Evolutionary conservation across 1,284 basidiomycete genomes (phyloP), one percentile per base, ranked within the genome.

Genomic region (Polyporus tsugae): DNA sequence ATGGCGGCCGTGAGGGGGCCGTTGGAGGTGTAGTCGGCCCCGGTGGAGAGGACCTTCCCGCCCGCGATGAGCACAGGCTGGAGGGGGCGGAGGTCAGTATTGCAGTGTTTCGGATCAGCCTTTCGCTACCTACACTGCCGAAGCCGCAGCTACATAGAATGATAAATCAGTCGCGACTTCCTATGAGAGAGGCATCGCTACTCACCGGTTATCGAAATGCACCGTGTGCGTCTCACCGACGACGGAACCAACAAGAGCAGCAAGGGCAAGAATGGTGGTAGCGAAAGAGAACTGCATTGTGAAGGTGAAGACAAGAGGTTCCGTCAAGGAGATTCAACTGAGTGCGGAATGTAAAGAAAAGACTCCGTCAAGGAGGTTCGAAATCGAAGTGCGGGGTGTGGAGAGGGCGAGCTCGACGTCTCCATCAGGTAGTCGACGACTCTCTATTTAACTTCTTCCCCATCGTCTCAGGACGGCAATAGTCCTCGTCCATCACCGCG

Each of bases 191-290:
- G 25, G 44, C 38, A 25, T 39, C 11, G 38, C 19, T 19, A 76
- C 78, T 64, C 61, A 83, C 81, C 78, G 72, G 74, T 83, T 83
- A 41, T 78, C 67, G 57, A 82, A 82, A 17, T 72, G 70, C 60
- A 83, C 74, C 38, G 77, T 83, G 71, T 83, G 82, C 17, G 75
- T 66, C 68, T 83, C 82, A 4, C 80, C 80, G 10, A 72, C 71
- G 44, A 75, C 80, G n/a, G 72, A 67, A 39, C 74, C 70, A 63
- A 73, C 71, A 53, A 76, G 64, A 58, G 79, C 62, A 63, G 75
- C 65, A 62, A 71, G 62, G 63, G 75, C 71, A 66, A 80, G 36
- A 60, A 72, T 70, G 66, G 76, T 68, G 62, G 72, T 64, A 73
- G 78, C 60, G 75, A 81, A 68, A 49, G 78, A 77, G 73, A 74